These are phyloP conservation scores for Diaporthe longicolla DNA, from an alignment of 2,329 filamentous ascomycete species.

Conservation along the genomic window DNA sequence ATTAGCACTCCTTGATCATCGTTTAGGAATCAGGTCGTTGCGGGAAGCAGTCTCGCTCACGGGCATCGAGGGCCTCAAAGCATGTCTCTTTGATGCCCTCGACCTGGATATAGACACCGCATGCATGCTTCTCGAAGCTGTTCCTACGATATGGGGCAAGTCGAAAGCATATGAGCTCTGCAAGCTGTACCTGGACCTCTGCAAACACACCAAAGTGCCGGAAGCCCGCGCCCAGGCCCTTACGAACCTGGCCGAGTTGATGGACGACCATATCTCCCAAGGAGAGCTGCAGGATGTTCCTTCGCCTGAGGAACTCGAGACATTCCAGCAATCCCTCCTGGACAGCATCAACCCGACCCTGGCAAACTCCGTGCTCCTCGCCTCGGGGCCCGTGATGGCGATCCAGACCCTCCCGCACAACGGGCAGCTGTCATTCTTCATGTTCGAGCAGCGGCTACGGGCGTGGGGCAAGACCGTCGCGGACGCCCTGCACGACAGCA, in stretches of 20 bases:
- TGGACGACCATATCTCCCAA: constrained; percentile 58
- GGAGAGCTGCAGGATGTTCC: constrained; percentile 51
- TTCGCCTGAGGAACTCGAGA: constrained; percentile 52
- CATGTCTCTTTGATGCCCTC: constrained; percentile 55
- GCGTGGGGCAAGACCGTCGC: constrained; percentile 66
- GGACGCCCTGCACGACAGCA: constrained; percentile 62
- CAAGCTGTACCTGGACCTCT: constrained; percentile 60
- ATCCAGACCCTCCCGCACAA: constrained; percentile 45
- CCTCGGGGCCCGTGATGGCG: constrained; percentile 64
- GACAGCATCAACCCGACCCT: constrained; percentile 63
- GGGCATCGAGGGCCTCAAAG: constrained; percentile 45
- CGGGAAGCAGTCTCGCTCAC: constrained; percentile 49
- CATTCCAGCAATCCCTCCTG: constrained; percentile 52
- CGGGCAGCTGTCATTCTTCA: constrained; percentile 39
- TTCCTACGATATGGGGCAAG: constrained; percentile 51
- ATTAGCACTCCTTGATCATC: constrained; percentile 57
- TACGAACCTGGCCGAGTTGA: constrained; percentile 60
- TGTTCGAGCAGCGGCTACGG: constrained; percentile 46
- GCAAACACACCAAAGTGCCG: constrained; percentile 54
- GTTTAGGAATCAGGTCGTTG: constrained; percentile 55
- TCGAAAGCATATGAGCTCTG: constrained; percentile 53
- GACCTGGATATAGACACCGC: constrained; percentile 58
- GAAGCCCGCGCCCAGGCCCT: constrained; percentile 65
- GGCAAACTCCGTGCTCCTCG: constrained; percentile 63
- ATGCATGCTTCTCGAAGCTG: constrained; percentile 57